phyloP scores from a whole-genome alignment of 2,329 filamentous ascomycete genomes.

The Acrodontium crateriforme region DNA sequence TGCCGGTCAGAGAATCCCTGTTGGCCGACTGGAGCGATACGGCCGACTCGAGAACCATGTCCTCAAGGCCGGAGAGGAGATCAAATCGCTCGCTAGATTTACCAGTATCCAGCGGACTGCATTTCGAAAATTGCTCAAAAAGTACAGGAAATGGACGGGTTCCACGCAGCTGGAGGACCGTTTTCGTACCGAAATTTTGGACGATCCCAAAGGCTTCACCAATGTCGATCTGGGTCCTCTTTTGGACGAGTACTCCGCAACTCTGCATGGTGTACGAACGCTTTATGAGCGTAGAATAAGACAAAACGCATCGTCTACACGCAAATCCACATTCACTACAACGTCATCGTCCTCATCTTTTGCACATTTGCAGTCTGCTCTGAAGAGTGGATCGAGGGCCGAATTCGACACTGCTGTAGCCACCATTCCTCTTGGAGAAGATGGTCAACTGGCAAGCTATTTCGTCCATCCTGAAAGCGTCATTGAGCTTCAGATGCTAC shows the following conservation, averaged over 20 bases:
- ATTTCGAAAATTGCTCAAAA: slow-evolving; percentile 73
- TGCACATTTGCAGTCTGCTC: slow-evolving; percentile 24
- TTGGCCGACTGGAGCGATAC: slow-evolving; percentile 35
- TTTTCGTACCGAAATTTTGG: slow-evolving; percentile 53
- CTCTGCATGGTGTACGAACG: slow-evolving; percentile 31
- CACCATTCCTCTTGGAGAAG: slow-evolving; percentile 32
- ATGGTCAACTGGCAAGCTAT: slow-evolving; percentile 35
- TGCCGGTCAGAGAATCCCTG: slow-evolving; percentile 24
- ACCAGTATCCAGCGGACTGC: slow-evolving; percentile 59
- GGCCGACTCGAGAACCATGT: slow-evolving; percentile 37
- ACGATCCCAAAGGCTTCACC: slow-evolving; percentile 57
- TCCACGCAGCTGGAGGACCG: slow-evolving; percentile 50
- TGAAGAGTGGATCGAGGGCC: slow-evolving; percentile 27
- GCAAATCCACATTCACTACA: background rate
- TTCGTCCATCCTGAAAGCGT: slow-evolving; percentile 42
- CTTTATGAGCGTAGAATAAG: slow-evolving; percentile 26
- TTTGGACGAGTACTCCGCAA: slow-evolving; percentile 35
- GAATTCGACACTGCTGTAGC: slow-evolving; percentile 38
- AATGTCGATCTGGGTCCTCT: slow-evolving; percentile 46
- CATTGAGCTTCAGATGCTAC: slow-evolving; percentile 38
- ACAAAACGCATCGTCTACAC: slow-evolving; percentile 8
- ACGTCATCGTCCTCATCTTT: slow-evolving; percentile 15
- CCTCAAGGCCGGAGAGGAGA: slow-evolving; percentile 53
- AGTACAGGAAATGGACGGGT: slow-evolving; percentile 79
- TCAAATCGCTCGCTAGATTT: slow-evolving; percentile 57